phyloP scores from a whole-genome alignment of 2,329 filamentous ascomycete species.

The Penicillium frequentans region DNA sequence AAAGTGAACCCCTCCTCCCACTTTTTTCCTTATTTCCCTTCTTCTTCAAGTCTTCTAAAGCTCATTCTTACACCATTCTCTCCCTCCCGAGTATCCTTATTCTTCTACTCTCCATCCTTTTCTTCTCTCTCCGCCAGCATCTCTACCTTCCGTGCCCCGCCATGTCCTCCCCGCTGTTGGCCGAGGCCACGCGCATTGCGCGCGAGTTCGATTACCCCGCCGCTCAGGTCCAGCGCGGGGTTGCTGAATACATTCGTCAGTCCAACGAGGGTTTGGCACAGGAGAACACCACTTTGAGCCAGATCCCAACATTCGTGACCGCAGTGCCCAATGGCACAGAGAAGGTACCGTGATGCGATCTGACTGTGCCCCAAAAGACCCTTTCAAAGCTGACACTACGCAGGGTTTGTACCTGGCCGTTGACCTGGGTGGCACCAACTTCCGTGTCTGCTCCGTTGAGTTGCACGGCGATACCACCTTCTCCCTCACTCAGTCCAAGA shows the following conservation, averaged over 20 bases:
- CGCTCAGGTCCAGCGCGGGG: slow-evolving; percentile 74
- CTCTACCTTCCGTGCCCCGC: slow-evolving; percentile 6
- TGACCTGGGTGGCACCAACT: slow-evolving; percentile 97
- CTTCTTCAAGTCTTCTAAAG: background rate
- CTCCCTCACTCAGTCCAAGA: slow-evolving; percentile 88
- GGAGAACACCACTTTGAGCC: slow-evolving; percentile 79
- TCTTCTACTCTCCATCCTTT: slow-evolving; percentile 1
- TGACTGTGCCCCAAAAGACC: background rate
- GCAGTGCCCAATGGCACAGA: slow-evolving; percentile 95
- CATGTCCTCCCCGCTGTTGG: slow-evolving; percentile 48
- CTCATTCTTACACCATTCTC: slow-evolving; percentile 2
- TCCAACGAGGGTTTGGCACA: slow-evolving; percentile 82
- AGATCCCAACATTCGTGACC: slow-evolving; percentile 97
- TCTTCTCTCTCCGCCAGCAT: background rate
- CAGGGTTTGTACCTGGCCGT: slow-evolving; percentile 94
- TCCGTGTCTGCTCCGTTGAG: slow-evolving; percentile 92
- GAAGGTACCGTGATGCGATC: slow-evolving; percentile 61
- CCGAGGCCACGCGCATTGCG: slow-evolving; percentile 77
- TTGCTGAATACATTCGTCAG: slow-evolving; percentile 81
- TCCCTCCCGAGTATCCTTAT: background rate
- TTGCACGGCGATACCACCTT: slow-evolving; percentile 95
- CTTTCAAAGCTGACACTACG: slow-evolving; percentile 10
- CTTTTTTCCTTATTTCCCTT: background rate
- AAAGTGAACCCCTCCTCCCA: background rate
- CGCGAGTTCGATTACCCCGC: slow-evolving; percentile 82